phyloP scores from a whole-genome alignment of 73 alveolate species.

The Paramecium sexaurelia region DNA sequence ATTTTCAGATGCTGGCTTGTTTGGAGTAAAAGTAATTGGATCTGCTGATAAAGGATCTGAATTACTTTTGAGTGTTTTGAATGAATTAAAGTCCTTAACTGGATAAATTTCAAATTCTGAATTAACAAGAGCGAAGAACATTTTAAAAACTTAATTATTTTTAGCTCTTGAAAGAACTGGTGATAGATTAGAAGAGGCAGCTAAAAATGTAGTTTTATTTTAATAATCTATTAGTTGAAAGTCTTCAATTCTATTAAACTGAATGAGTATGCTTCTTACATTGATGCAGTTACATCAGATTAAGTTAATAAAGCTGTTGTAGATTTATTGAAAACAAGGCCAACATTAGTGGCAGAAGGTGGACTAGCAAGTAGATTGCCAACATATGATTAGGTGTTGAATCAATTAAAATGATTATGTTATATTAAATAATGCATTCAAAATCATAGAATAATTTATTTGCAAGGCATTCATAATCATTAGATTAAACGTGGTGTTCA shows the following conservation, averaged over 20 bases:
- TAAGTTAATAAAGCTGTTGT: conserved; percentile 43
- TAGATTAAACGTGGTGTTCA: too few relatives aligned
- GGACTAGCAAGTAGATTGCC: conserved; percentile 58
- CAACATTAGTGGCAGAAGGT: conserved; percentile 62
- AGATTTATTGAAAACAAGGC: background rate
- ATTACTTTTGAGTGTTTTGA: background rate
- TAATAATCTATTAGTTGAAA: background rate
- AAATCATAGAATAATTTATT: too few relatives aligned
- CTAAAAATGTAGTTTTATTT: background rate
- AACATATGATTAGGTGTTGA: conserved; percentile 35
- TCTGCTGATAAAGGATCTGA: conserved; percentile 62
- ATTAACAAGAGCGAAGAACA: conserved; percentile 39
- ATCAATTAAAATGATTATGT: conserved; percentile 45
- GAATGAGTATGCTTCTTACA: conserved; percentile 28
- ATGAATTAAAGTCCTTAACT: conserved; percentile 46
- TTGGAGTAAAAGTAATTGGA: conserved; percentile 52
- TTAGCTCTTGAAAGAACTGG: conserved; percentile 55
- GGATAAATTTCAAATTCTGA: conserved; percentile 11
- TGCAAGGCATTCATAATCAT: too few relatives aligned
- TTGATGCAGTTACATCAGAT: conserved; percentile 49
- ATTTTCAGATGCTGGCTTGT: conserved; percentile 61
- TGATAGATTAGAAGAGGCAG: conserved; percentile 62
- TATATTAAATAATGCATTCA: too few relatives aligned
- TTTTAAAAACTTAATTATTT: conserved; percentile 25
- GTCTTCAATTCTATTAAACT: background rate